Base-by-base conservation (phyloP, 2,329 filamentous ascomycete genomes). In the Westerdykella sp. region DNA sequence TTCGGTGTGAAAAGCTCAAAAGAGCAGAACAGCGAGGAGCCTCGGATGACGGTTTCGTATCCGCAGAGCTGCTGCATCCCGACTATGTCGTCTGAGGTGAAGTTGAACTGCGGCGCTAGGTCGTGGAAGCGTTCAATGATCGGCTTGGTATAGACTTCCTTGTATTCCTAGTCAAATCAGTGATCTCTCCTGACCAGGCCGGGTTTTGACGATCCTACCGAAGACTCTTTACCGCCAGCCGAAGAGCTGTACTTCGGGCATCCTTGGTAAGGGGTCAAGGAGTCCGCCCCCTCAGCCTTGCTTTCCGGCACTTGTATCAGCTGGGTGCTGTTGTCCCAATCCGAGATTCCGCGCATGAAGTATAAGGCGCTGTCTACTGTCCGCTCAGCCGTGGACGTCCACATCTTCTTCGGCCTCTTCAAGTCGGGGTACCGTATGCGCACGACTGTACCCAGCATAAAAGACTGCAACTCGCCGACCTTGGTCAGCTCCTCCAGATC, bases 1-100 rank as follows among this genome's bases (percentile, higher is more conserved):
- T 80, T 74, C 0, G 78, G 72, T 1, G 72, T 69, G 56, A 84
- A 83, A 11, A 82, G 69, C 13, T 75, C 70, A 0, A 79, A 68
- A 41, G 77, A 72, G 64, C 80, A 84, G 60, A 83, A 83, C 0
- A 74, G 74, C 0, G 79, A 83, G 37, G 71, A 74, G 2, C 80
- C 80, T 1, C 73, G 73, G 46, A 83, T 81, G 14, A 83, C 80
- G 0, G 76, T 77, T 60, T 84, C 80, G 56, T 84, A 83, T 1
- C 80, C 80, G 54, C 80, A 84, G 3, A 84, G 63, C 63, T 82
- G 72, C 67, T 83, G 80, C 75, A 84, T 80, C 30, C 75, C 81
- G 41, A 81, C 77, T 12, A 85, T 71, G 52, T 85, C 81, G 39
- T 73, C 69, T 16, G 72, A 63, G 0, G 78, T 83, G 64, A 84